Conservation (phyloP, 768 basidiomycete genomes). For the Kwoniella pini region DNA sequence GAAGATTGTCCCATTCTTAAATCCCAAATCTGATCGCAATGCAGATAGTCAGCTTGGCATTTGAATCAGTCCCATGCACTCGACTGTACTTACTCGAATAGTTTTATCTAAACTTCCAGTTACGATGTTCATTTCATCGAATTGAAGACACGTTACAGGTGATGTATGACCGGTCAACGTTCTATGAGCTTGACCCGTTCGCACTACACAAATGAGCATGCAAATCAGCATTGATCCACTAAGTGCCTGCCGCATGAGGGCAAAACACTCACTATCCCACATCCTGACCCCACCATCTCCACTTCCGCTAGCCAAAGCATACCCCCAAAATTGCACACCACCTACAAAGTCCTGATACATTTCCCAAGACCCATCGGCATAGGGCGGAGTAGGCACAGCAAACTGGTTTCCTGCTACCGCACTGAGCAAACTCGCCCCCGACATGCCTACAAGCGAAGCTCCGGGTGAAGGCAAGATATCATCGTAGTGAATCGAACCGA, state of each 20-base stretch:
- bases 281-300: constrained; percentile 96
- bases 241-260: too few relatives aligned
- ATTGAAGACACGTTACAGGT: constrained; percentile 88
- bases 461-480: constrained; percentile 48
- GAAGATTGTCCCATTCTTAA: constrained; percentile 82
- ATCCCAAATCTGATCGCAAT: constrained; percentile 79
- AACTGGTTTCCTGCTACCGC: constrained; percentile 66
- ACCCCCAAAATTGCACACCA: constrained; percentile 97
- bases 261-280: constrained; percentile 88
- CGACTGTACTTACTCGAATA: constrained; percentile 65
- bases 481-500: constrained; percentile 47
- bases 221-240: constrained; percentile 1
- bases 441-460: constrained; percentile 40
- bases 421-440: constrained; percentile 51
- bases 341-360: constrained; percentile 98
- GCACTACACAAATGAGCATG: constrained; percentile 62
- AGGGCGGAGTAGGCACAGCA: constrained; percentile 80
- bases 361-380: constrained; percentile 86
- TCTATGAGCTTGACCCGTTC: constrained; percentile 93
- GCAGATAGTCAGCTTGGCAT: neutral
- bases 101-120: constrained; percentile 94
- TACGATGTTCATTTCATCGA: constrained; percentile 91
- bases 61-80: neutral
- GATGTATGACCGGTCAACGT: constrained; percentile 89
- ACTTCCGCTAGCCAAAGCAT: constrained; percentile 93